These are phyloP conservation scores for Ettlia oleoabundans DNA, from an alignment of 139 green algal genomes.

Conservation along the genomic window DNA sequence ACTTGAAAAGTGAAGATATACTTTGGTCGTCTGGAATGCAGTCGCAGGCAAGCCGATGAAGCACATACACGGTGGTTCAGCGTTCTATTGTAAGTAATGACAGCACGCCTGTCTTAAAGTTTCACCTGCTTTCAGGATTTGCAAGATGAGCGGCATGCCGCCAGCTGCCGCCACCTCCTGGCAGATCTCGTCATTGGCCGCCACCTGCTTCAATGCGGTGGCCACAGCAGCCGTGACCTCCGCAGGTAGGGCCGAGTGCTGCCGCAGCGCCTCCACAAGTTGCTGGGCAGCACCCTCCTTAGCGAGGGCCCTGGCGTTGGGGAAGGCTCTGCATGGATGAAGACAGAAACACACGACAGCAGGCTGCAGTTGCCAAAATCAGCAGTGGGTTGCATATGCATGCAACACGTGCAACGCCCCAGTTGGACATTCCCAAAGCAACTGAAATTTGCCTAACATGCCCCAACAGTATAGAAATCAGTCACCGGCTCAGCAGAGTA, in stretches of 20 bases:
- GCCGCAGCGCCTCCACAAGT: constrained; percentile 49
- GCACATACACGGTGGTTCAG: no score
- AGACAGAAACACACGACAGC: background rate
- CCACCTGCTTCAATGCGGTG: constrained; percentile 45
- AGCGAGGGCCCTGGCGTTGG: constrained; percentile 55
- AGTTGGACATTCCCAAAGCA: no score
- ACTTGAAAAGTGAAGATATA: no score
- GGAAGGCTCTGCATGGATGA: constrained; percentile 50
- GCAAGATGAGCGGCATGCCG: constrained; percentile 42
- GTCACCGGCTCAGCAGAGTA: no score
- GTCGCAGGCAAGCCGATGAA: no score
- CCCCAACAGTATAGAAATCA: no score
- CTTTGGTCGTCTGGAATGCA: no score
- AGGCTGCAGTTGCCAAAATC: background rate
- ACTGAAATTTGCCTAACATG: no score
- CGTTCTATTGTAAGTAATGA: no score
- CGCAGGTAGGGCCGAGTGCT: background rate
- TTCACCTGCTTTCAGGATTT: constrained; percentile 48
- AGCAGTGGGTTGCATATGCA: background rate
- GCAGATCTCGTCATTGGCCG: constrained; percentile 80
- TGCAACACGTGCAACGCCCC: no score
- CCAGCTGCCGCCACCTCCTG: constrained; percentile 55
- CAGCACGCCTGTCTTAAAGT: constrained; percentile 10
- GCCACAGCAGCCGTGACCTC: constrained; percentile 13
- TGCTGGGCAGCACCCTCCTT: constrained; percentile 46